Percentiles rank a stretch among this genome's conserved stretches.
phyloP scores from a whole-genome alignment of 2,329 filamentous ascomycete genomes.

The Talaromyces sp. region DNA sequence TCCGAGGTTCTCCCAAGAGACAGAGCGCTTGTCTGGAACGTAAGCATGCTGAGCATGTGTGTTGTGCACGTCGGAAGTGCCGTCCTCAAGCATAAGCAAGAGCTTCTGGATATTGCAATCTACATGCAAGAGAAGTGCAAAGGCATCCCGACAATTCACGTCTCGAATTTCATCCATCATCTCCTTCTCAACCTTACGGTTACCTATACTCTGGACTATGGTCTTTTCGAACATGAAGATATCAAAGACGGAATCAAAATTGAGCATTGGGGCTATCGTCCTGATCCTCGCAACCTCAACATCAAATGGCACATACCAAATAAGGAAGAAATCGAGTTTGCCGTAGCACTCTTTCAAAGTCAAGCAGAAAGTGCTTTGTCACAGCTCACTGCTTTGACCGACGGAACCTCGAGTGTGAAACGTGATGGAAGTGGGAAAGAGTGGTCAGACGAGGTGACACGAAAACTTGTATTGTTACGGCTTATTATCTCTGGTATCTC shows the following conservation, averaged over 20 bases:
- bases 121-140: conserved; percentile 97
- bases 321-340: conserved; percentile 76
- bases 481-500: conserved; percentile 89
- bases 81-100: conserved; percentile 80
- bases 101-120: conserved; percentile 82
- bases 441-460: conserved; percentile 94
- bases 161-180: conserved; percentile 97
- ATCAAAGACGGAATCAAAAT: conserved; percentile 67
- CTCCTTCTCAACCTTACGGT: conserved; percentile 89
- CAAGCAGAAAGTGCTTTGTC: conserved; percentile 73
- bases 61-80: conserved; percentile 92
- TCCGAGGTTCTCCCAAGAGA: conserved; percentile 90
- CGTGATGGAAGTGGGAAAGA: conserved; percentile 95
- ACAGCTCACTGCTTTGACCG: conserved; percentile 72
- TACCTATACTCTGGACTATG: conserved; percentile 86
- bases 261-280: conserved; percentile 77
- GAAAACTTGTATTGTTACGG: conserved; percentile 79
- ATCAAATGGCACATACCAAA: conserved; percentile 89
- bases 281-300: conserved; percentile 67
- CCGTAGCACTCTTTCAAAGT: conserved; percentile 78
- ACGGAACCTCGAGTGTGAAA: conserved; percentile 74
- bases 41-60: conserved; percentile 96
- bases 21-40: conserved; percentile 89
- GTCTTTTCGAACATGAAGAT: conserved; percentile 75
- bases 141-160: conserved; percentile 88